A percentile compares a stretch with the other conserved stretches of the same genome.
phyloP scores from a whole-genome alignment of 2,329 filamentous ascomycete species.

The Fusarium staphyleae region DNA sequence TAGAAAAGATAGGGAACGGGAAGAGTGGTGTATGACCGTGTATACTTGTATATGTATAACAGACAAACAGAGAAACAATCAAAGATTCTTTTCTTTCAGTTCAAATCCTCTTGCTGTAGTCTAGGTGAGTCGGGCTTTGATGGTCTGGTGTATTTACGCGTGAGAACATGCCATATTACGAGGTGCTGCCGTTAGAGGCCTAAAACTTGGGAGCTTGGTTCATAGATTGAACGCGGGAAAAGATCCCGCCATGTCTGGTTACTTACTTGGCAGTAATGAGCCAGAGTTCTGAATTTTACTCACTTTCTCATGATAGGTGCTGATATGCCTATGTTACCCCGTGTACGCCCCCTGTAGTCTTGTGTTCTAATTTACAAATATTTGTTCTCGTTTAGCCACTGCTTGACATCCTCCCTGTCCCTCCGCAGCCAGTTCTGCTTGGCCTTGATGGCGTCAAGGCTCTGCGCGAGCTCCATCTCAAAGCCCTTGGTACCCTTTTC shows the following conservation, averaged over 20 bases:
- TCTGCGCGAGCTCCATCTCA: conserved; percentile 89
- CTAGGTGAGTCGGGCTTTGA: too few relatives aligned
- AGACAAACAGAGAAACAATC: conserved; percentile 38
- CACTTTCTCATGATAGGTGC: background rate
- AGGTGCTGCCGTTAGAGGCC: too few relatives aligned
- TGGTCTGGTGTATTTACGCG: too few relatives aligned
- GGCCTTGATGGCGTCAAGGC: conserved; percentile 80
- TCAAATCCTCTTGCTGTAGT: background rate
- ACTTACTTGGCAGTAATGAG: too few relatives aligned
- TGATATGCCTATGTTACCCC: background rate
- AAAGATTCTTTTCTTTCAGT: conserved; percentile 32
- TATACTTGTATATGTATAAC: conserved; percentile 46
- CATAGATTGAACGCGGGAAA: too few relatives aligned
- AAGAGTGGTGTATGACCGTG: conserved; percentile 36
- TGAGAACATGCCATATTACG: too few relatives aligned
- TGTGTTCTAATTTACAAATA: conserved; percentile 33
- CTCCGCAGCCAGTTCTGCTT: conserved; percentile 66
- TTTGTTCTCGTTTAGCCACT: conserved; percentile 56
- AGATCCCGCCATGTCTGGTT: too few relatives aligned
- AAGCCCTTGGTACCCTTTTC: conserved; percentile 84
- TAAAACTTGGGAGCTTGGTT: too few relatives aligned
- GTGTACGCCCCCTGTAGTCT: background rate
- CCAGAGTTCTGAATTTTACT: too few relatives aligned
- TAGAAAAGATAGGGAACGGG: conserved; percentile 14
- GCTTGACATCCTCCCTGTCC: conserved; percentile 74